Evolutionary conservation across 2,329 filamentous ascomycete species (phyloP), one percentile per base, ranked within the genome.

Genomic region (Xylogone sp.): DNA sequence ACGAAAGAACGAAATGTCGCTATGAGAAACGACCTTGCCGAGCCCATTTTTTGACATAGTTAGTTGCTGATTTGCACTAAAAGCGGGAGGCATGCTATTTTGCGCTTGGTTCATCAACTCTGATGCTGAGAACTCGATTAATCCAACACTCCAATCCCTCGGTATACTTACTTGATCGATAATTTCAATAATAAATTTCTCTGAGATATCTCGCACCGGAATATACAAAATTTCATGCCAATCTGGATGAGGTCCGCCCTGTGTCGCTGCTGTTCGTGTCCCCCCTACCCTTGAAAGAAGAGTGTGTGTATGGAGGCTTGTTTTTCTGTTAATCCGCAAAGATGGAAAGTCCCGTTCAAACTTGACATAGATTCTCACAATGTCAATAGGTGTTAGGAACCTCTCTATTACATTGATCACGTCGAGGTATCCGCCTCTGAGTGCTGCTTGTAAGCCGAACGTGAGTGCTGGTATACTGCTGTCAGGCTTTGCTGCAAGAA

Each of bases 211-310:
- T 68, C 97, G 93, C 52, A 99, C 81, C 1, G 95, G 93, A 1
- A 99, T 80, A 65, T 99, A 99, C 20, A 97, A 81, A 21, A 99
- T 85, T 70, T 99, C 94, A 64, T 99, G 91, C 86, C 89, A 99
- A 48, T 94, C 88, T 2, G 94, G 94, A 66, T 96, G 90, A 52
- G 99, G 82, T 56, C 97, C 95, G 71, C 96, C 99, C 67, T 90
- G 86, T 76, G 94, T 96, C 0, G 93, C 97, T 47, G 99, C 94
- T 2, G 94, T 97, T 52, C 92, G 84, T 9, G 83, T 91, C 69
- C 93, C 96, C 66, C 94, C 87, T 51, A 97, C 84, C 44, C 94
- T 93, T 45, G 92, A 96, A 8, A 97, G 79, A 49, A 97, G 71
- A 1, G 97, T 87, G 42, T 93, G 86, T 20, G 86, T 89, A 63